These are phyloP conservation scores for Xylariales sp. DNA, from an alignment of 2,329 filamentous ascomycete species.

Conservation along the genomic window DNA sequence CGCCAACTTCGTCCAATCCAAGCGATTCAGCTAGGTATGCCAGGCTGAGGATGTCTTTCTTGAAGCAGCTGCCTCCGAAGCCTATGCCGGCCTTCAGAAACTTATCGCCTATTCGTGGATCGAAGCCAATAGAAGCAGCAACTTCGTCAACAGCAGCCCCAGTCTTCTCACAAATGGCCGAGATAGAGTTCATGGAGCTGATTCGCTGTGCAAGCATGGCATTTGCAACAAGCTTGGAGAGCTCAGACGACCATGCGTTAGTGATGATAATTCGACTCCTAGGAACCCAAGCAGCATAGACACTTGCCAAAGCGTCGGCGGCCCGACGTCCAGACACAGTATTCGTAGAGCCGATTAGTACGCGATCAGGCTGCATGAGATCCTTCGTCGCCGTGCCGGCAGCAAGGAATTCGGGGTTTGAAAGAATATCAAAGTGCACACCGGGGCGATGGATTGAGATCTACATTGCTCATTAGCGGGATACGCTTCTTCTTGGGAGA, in stretches of 20 bases:
- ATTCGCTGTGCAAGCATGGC: slow-evolving; percentile 77
- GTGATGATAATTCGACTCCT: slow-evolving; percentile 63
- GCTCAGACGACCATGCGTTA: slow-evolving; percentile 73
- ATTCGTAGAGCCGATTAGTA: slow-evolving; percentile 66
- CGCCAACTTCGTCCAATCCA: slow-evolving; percentile 64
- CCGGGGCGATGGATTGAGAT: slow-evolving; percentile 56
- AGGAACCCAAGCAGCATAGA: slow-evolving; percentile 71
- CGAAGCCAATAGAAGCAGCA: slow-evolving; percentile 60
- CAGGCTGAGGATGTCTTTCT: slow-evolving; percentile 72
- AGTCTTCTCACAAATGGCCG: slow-evolving; percentile 72
- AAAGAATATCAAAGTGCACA: slow-evolving; percentile 68
- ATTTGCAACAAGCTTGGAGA: slow-evolving; percentile 75
- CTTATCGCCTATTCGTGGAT: slow-evolving; percentile 66
- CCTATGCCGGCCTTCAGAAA: slow-evolving; percentile 73
- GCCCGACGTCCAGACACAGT: slow-evolving; percentile 58
- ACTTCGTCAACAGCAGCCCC: slow-evolving; percentile 74
- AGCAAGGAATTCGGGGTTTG: slow-evolving; percentile 77
- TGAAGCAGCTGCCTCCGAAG: slow-evolving; percentile 78
- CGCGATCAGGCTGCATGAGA: slow-evolving; percentile 65
- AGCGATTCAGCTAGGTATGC: slow-evolving; percentile 69
- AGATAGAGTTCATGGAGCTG: slow-evolving; percentile 75
- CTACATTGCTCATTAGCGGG: slow-evolving; percentile 26
- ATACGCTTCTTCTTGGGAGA: not conserved
- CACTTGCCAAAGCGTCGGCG: slow-evolving; percentile 55
- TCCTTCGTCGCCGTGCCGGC: slow-evolving; percentile 72